phyloP scores from a whole-genome alignment of 495 filamentous ascomycete species.

The Annulohypoxylon maeteangense region DNA sequence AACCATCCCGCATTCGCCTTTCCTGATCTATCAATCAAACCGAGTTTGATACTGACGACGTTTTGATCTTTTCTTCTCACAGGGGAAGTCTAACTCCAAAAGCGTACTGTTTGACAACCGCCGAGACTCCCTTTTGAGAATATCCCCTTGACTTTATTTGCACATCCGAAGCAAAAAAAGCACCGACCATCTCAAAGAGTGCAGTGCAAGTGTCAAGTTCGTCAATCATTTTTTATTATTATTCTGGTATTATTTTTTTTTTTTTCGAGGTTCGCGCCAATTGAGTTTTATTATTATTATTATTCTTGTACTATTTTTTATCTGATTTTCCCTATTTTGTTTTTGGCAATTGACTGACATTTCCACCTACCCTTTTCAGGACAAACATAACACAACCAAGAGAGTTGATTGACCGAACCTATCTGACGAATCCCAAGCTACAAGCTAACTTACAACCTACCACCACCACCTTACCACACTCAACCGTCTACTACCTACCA shows the following conservation, averaged over 20 bases:
- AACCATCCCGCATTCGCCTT: slow-evolving; percentile 68
- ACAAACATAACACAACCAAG: slow-evolving; percentile 25
- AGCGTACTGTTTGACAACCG: slow-evolving; percentile 52
- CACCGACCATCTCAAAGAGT: slow-evolving; percentile 25
- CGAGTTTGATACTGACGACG: slow-evolving; percentile 53
- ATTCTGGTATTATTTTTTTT: slow-evolving; percentile 14
- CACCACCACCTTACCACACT: not conserved
- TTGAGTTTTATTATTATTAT: slow-evolving; percentile 27
- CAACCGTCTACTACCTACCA: slow-evolving; percentile 3
- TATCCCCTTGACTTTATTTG: slow-evolving; percentile 37
- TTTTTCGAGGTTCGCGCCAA: slow-evolving; percentile 30
- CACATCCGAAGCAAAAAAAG: slow-evolving; percentile 34
- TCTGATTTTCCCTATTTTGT: slow-evolving; percentile 9
- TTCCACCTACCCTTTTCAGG: slow-evolving; percentile 37
- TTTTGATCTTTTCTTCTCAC: slow-evolving; percentile 54
- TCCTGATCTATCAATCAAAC: slow-evolving; percentile 63
- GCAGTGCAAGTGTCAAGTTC: slow-evolving; percentile 3
- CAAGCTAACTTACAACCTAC: not conserved
- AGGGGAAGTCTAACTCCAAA: slow-evolving; percentile 56
- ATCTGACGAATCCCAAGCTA: slow-evolving; percentile 16
- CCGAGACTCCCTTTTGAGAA: slow-evolving; percentile 43
- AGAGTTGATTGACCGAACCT: slow-evolving; percentile 4
- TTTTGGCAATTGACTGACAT: slow-evolving; percentile 45
- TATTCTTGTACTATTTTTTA: slow-evolving; percentile 9
- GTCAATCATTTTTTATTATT: slow-evolving; percentile 12